Evolutionary conservation across 2,329 filamentous ascomycete genomes (phyloP).

Genomic region (Conoideocrella luteorostrata): DNA sequence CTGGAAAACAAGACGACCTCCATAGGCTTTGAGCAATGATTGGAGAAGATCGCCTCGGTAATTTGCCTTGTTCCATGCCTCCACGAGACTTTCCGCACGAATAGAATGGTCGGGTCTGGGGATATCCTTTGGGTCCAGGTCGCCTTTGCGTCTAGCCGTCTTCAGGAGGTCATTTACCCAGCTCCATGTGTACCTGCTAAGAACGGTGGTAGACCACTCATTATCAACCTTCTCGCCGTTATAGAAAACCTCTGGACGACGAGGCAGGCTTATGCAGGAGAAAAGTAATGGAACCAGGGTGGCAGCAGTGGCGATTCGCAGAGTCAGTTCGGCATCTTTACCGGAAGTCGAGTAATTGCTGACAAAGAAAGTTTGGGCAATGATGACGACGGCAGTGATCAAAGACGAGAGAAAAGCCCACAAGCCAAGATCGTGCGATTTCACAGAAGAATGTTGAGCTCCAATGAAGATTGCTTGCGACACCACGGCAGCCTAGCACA

Average conservation of each 20-base stretch:
- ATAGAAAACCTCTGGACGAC: conserved; percentile 61
- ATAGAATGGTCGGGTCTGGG: conserved; percentile 52
- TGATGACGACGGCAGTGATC: conserved; percentile 35
- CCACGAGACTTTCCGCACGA: conserved; percentile 42
- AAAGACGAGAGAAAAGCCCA: conserved; percentile 43
- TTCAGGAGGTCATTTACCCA: conserved; percentile 55
- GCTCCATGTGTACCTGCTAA: conserved; percentile 57
- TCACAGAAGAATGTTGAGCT: conserved; percentile 43
- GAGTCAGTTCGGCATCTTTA: conserved; percentile 35
- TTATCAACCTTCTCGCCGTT: conserved; percentile 55
- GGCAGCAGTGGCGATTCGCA: conserved; percentile 40
- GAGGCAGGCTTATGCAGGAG: conserved; percentile 51
- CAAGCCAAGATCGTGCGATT: conserved; percentile 47
- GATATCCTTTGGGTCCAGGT: conserved; percentile 56
- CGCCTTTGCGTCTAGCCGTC: conserved; percentile 49
- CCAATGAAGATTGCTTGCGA: conserved; percentile 45
- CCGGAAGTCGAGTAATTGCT: conserved; percentile 22
- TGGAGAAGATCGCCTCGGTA: conserved; percentile 51
- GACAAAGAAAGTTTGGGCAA: conserved; percentile 38
- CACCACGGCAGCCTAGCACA: conserved; percentile 39
- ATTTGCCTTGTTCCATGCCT: conserved; percentile 41
- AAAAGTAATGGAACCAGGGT: conserved; percentile 38
- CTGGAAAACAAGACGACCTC: conserved; percentile 49
- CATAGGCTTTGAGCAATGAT: conserved; percentile 53
- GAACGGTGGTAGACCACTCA: conserved; percentile 53